Conservation (phyloP, 352 stramenopile genomes). For the Plasmopara muralis region DNA sequence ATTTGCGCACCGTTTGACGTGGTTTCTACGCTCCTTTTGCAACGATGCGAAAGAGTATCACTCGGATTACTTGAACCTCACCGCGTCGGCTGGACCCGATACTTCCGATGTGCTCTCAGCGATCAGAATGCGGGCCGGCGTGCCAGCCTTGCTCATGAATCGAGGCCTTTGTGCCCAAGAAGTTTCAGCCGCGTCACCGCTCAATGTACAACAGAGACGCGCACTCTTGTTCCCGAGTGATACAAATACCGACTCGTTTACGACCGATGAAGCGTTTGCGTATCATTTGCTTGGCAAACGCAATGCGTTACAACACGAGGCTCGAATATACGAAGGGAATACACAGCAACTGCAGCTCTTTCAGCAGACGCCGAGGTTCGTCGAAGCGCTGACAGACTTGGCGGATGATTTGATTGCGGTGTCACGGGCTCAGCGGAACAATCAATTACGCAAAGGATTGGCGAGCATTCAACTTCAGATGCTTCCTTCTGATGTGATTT, state of each 20-base stretch:
- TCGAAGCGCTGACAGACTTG: slow-evolving; percentile 58
- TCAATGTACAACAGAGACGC: slow-evolving; percentile 45
- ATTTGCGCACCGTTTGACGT: slow-evolving; percentile 80
- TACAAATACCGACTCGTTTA: slow-evolving; percentile 29
- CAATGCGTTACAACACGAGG: slow-evolving; percentile 47
- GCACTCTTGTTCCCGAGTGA: slow-evolving; percentile 58
- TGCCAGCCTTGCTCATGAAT: slow-evolving; percentile 70
- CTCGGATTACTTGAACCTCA: slow-evolving; percentile 73
- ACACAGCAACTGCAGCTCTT: slow-evolving; percentile 56
- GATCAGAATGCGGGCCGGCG: slow-evolving; percentile 56
- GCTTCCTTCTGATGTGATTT: slow-evolving; percentile 69
- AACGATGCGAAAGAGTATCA: slow-evolving; percentile 52
- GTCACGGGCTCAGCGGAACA: slow-evolving; percentile 38
- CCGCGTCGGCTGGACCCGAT: slow-evolving; percentile 44
- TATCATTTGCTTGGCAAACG: slow-evolving; percentile 45
- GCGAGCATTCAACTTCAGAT: slow-evolving; percentile 40
- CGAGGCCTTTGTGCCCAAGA: slow-evolving; percentile 64
- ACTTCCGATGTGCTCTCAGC: slow-evolving; percentile 56
- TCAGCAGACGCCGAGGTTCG: slow-evolving; percentile 64
- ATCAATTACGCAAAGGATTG: slow-evolving; percentile 41
- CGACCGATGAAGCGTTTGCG: slow-evolving; percentile 51
- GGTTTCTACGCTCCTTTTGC: slow-evolving; percentile 87
- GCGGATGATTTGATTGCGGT: slow-evolving; percentile 55
- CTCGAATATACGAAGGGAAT: slow-evolving; percentile 51
- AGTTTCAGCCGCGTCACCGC: slow-evolving; percentile 36